These are phyloP conservation scores for Pouteria glomerata DNA, from an alignment of 148 eudicot species.

Conservation along the genomic window DNA sequence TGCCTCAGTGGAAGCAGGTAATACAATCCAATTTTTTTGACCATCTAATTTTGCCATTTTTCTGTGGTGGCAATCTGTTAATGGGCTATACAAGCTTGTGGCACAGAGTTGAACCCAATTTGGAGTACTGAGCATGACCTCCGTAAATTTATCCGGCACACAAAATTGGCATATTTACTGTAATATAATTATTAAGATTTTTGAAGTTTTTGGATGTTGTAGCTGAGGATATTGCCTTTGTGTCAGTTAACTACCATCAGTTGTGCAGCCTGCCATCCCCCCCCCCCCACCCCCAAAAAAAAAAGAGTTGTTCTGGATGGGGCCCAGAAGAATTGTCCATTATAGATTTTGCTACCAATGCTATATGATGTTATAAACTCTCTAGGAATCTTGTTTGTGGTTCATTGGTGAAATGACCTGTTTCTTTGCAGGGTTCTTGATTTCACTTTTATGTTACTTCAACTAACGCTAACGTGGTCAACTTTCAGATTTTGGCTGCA, in stretches of 20 bases:
- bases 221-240: background rate
- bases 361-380: background rate
- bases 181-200: background rate
- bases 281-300: too few species aligned
- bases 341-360: background rate
- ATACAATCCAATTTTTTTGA: background rate
- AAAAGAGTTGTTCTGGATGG: too few species aligned
- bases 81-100: background rate
- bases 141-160: background rate
- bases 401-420: background rate
- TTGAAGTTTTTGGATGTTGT: background rate
- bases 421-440: background rate
- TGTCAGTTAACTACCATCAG: background rate
- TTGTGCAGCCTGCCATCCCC: too few species aligned
- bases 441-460: background rate
- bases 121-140: background rate
- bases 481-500: conserved; percentile 90
- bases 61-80: background rate
- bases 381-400: background rate
- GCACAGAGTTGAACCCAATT: background rate
- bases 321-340: too few species aligned
- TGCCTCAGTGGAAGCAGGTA: conserved; percentile 1
- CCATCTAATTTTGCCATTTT: background rate
- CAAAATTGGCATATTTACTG: background rate
- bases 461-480: conserved; percentile 1